Conservation (phyloP, 495 filamentous ascomycete species). For the Xylaria sp. region DNA sequence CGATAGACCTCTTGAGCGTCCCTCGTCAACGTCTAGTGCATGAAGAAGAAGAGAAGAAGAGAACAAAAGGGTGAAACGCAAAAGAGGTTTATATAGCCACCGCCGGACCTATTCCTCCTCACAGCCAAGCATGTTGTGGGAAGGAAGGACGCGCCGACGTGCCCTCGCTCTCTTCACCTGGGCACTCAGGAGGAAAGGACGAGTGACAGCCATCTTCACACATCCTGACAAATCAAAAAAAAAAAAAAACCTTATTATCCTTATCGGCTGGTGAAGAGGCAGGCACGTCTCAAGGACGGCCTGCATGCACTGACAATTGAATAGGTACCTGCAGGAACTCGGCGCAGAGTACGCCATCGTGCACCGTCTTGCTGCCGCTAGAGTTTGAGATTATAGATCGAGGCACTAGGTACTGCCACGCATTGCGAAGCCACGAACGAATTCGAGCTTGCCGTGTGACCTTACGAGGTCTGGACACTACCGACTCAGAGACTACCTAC, state of each 20-base stretch:
- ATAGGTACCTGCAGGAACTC: neutral
- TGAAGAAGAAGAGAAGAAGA: neutral
- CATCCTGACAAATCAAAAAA: neutral
- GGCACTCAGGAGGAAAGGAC: neutral
- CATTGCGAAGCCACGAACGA: neutral
- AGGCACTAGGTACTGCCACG: neutral
- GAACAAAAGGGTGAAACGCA: neutral
- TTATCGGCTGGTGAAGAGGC: neutral
- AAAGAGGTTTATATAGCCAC: slow-evolving; percentile 15
- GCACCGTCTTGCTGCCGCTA: slow-evolving; percentile 2
- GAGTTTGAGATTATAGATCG: neutral
- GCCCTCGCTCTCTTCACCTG: neutral
- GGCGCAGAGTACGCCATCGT: neutral
- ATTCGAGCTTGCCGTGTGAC: neutral
- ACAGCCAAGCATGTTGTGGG: neutral
- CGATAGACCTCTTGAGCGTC: slow-evolving; percentile 21
- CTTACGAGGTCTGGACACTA: neutral
- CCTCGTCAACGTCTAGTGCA: neutral
- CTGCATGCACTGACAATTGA: neutral
- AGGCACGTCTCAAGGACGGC: neutral
- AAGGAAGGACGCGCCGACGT: no score
- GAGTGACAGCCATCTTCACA: neutral
- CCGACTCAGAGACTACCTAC: neutral
- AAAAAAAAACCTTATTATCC: no score
- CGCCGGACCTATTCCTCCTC: neutral